Percentiles rank a stretch among this genome's conserved stretches.
Evolutionary conservation across 2,329 filamentous ascomycete genomes (phyloP).

Genomic region (Phoma herbarum): DNA sequence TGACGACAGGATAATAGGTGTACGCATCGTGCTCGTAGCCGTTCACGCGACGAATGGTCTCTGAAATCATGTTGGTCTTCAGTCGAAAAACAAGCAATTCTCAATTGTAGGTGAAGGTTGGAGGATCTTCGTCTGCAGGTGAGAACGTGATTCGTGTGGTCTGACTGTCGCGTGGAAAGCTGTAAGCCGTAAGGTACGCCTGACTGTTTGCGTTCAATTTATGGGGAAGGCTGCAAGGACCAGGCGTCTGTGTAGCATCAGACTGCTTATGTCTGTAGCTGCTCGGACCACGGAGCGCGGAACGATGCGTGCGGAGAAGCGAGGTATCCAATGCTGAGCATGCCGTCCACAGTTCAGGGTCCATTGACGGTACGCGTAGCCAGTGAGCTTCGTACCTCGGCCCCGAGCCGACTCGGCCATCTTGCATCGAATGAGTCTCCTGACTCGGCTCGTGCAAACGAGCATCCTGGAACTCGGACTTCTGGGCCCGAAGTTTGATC

Average conservation of each 20-base stretch:
- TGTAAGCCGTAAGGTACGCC: not conserved
- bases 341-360: constrained; percentile 3
- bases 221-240: constrained; percentile 2
- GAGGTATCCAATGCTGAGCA: not conserved
- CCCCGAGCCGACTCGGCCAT: constrained; percentile 5
- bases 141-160: not conserved
- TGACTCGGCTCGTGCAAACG: not conserved
- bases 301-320: not conserved
- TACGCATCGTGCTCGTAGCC: constrained; percentile 52
- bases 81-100: not conserved
- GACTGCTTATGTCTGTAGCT: not conserved
- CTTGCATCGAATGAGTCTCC: not conserved
- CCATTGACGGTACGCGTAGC: constrained; percentile 2
- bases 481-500: not conserved
- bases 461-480: not conserved
- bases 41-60: constrained; percentile 49
- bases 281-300: not conserved
- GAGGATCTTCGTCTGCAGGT: not conserved
- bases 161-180: not conserved
- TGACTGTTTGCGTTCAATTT: not conserved
- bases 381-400: constrained; percentile 11
- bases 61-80: constrained; percentile 37
- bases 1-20: constrained; percentile 59
- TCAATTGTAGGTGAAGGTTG: not conserved
- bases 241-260: constrained; percentile 1